These are phyloP conservation scores for Penicillium angulare DNA, from an alignment of 495 filamentous ascomycete species.

Conservation along the genomic window DNA sequence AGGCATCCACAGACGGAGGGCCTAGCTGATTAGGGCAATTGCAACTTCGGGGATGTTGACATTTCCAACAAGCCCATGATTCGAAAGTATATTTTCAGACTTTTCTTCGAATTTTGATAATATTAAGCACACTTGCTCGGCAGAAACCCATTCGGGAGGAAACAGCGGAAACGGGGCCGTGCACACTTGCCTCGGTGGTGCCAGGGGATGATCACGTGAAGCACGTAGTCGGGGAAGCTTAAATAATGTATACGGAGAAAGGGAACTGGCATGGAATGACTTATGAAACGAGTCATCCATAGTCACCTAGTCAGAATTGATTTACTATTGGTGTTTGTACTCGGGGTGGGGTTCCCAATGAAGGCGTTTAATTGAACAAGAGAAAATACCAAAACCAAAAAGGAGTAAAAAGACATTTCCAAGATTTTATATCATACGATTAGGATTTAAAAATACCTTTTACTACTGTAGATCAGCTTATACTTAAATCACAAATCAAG, in stretches of 20 bases:
- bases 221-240: not conserved
- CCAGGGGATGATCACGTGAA: slow-evolving; percentile 1
- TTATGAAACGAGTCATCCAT: no score
- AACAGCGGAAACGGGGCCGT: not conserved
- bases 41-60: not conserved
- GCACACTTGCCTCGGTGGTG: not conserved
- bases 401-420: not conserved
- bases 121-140: not conserved
- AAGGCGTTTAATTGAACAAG: not conserved
- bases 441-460: no score
- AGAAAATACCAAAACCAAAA: not conserved
- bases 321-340: not conserved
- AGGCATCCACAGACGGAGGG: not conserved
- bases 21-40: not conserved
- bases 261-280: no score
- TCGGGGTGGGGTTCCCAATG: not conserved
- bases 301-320: not conserved
- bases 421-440: no score
- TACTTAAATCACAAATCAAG: no score
- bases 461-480: no score
- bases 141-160: not conserved
- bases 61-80: no score
- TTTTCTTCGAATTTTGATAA: not conserved
- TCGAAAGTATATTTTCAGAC: no score
- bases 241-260: no score